Conservation (phyloP, 768 basidiomycete species). For the Mycena venus region DNA sequence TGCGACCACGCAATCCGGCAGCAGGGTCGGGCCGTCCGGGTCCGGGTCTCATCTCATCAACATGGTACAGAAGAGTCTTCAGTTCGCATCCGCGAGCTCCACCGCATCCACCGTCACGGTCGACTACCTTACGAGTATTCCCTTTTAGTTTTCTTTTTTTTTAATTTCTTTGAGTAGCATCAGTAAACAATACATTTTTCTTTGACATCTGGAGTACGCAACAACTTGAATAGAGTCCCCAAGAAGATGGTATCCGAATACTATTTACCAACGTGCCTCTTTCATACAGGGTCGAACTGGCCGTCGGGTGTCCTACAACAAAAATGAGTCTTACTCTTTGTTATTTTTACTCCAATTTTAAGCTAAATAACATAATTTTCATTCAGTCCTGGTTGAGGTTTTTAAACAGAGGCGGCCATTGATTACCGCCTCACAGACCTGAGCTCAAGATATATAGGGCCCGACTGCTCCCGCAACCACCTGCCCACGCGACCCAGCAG, state of each 20-base stretch:
- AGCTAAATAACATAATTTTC: too few relatives aligned
- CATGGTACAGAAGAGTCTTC: neutral
- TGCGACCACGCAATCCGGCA: constrained; percentile 9
- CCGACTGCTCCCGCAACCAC: constrained; percentile 43
- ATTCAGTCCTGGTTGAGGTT: too few relatives aligned
- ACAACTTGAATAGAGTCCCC: neutral
- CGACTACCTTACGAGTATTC: constrained; percentile 7
- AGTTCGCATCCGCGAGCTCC: neutral
- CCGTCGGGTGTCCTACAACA: too few relatives aligned
- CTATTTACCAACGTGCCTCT: neutral
- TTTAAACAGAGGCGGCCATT: too few relatives aligned
- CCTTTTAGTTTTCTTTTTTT: constrained; percentile 3
- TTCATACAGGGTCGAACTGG: neutral
- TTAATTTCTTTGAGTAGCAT: neutral
- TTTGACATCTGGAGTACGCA: constrained; percentile 5
- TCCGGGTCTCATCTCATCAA: constrained; percentile 13
- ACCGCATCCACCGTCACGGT: neutral
- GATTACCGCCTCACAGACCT: too few relatives aligned
- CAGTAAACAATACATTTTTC: constrained; percentile 5
- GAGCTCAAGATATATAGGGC: too few relatives aligned
- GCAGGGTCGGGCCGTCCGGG: constrained; percentile 7
- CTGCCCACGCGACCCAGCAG: constrained; percentile 36
- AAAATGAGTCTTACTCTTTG: too few relatives aligned
- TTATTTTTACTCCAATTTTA: too few relatives aligned
- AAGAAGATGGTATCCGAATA: neutral